phyloP scores from a whole-genome alignment of 176 grass and related monocot genomes.

The Canna indica region DNA sequence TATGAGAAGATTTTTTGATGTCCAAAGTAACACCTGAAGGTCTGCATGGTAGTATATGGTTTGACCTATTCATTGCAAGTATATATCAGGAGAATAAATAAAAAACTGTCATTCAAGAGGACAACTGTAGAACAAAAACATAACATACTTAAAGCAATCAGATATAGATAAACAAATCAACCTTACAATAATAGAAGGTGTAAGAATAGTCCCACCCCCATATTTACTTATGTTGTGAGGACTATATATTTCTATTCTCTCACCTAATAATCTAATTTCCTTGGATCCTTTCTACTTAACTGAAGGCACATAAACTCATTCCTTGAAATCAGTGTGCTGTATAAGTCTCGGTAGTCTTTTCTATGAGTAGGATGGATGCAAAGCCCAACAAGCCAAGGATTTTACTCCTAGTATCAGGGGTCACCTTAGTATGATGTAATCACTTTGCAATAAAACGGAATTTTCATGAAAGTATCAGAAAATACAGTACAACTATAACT shows the following conservation, averaged over 20 bases:
- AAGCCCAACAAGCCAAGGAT: not conserved
- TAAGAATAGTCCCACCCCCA: not conserved
- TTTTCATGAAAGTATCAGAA: too few relatives aligned
- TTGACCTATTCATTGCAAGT: constrained; percentile 44
- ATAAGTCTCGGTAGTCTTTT: not conserved
- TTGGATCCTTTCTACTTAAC: too few relatives aligned
- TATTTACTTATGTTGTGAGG: too few relatives aligned
- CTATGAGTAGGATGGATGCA: not conserved
- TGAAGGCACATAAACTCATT: not conserved
- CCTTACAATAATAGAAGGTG: not conserved
- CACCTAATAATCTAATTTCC: too few relatives aligned
- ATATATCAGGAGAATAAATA: not conserved
- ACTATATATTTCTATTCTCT: too few relatives aligned
- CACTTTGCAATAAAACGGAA: not conserved
- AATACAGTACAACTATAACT: not conserved
- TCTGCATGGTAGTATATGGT: constrained; percentile 82
- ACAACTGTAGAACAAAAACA: constrained; percentile 1
- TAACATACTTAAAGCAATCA: not conserved
- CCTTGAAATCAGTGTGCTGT: not conserved
- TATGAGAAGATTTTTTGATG: constrained; percentile 91
- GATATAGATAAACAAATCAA: not conserved
- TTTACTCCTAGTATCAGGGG: not conserved
- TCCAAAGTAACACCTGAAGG: constrained; percentile 76
- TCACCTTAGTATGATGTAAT: not conserved
- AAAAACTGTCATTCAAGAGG: not conserved